Evolutionary conservation across 2,329 filamentous ascomycete species (phyloP), one percentile per base, ranked within the genome.

Genomic region (Emydomyces testavorans): DNA sequence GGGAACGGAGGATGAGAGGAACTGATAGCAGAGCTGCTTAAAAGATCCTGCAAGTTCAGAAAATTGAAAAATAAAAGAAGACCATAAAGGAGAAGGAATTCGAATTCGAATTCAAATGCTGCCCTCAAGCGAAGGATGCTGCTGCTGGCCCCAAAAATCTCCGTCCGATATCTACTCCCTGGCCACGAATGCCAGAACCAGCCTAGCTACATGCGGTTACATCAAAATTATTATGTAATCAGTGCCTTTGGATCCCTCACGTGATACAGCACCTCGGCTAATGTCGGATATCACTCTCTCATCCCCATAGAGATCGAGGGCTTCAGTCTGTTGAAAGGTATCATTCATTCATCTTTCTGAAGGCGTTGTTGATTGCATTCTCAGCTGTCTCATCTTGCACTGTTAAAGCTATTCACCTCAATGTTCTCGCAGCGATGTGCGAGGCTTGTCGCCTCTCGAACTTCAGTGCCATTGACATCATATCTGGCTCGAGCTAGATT

Each of bases 371-470:
- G n/a, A 2, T 8, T 26, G 39, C 15, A 39, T 18, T 15, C 36
- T 23, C n/a, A n/a, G n/a, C n/a, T n/a, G n/a, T n/a, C n/a, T n/a
- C n/a, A n/a, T n/a, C n/a, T n/a, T n/a, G 40, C 4, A 32, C n/a
- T 21, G 28, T 21, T 5, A 21, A 13, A 20, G 21, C 16, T 11
- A 39, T 45, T 21, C n/a, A 28, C 38, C 55, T 60, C 35, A 46
- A 69, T 67, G 66, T 63, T 68, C 50, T 57, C 62, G 48, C 60
- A 59, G 47, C 74, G 77, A 57, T 74, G 71, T 56, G 65, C 83
- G 59, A 74, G 78, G 62, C 76, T 84, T 38, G 65, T 78, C 53
- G 75, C 77, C 60, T 75, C 76, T 23, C 75, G 74, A 53, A 75
- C 64, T 13, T 57, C 64, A 26, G 55, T 61, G 45, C 60, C 65